phyloP scores from a whole-genome alignment of 1,284 basidiomycete genomes.

The Trichosporon coremiiforme region DNA sequence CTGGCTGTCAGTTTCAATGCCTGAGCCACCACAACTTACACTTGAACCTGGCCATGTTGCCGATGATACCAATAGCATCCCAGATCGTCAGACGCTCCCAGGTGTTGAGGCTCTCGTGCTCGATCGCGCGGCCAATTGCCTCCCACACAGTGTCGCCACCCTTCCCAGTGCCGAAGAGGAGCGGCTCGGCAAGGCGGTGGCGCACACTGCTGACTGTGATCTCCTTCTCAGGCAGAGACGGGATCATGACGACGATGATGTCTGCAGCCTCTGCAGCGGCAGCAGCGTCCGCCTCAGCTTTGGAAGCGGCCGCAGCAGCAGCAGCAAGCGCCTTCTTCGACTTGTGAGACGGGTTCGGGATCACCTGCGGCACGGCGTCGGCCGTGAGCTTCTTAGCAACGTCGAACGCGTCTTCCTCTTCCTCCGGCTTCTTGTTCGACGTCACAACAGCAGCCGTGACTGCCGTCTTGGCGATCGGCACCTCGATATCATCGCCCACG shows the following conservation, averaged over 20 bases:
- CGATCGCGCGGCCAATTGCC: constrained; percentile 48
- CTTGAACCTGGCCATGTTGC: constrained; percentile 74
- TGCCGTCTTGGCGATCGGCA: constrained; percentile 37
- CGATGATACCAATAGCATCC: constrained; percentile 80
- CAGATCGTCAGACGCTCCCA: constrained; percentile 71
- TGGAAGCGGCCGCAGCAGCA: constrained; percentile 65
- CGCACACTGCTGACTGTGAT: constrained; percentile 81
- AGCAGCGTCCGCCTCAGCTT: constrained; percentile 66
- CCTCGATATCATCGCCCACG: constrained; percentile 50
- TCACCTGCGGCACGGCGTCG: constrained; percentile 39
- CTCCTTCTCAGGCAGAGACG: constrained; percentile 69
- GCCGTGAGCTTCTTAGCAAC: constrained; percentile 59
- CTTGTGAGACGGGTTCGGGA: constrained; percentile 54
- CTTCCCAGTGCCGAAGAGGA: constrained; percentile 60
- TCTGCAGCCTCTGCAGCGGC: constrained; percentile 44
- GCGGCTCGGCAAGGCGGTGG: constrained; percentile 85
- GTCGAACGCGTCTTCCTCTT: constrained; percentile 74
- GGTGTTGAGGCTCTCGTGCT: constrained; percentile 41
- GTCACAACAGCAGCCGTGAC: constrained; percentile 32
- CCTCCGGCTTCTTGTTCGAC: constrained; percentile 41
- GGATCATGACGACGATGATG: constrained; percentile 58
- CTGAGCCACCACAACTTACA: constrained; percentile 62
- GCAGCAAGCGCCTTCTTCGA: constrained; percentile 57
- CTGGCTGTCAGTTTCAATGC: constrained; percentile 34
- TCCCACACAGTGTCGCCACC: constrained; percentile 63